Percentiles rank a stretch among this genome's conserved stretches.
Evolutionary conservation across 2,329 filamentous ascomycete species (phyloP).

Genomic region (Talaromyces rugulosus): DNA sequence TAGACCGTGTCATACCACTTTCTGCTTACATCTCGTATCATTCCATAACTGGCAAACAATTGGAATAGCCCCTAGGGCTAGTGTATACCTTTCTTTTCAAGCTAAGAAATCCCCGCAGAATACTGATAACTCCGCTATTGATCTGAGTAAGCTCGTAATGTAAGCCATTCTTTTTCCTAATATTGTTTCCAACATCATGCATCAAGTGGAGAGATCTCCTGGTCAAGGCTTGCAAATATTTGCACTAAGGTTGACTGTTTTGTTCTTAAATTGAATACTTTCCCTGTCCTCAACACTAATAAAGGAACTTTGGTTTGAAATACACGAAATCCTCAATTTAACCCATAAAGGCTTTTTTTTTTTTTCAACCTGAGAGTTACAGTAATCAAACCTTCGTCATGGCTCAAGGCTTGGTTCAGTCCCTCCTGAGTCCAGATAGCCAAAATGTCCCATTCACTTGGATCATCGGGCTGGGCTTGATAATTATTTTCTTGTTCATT

Average conservation of each 20-base stretch:
- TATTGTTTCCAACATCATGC: not conserved
- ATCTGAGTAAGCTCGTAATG: not conserved
- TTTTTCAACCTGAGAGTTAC: not conserved
- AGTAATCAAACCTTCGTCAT: not conserved
- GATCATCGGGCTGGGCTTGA: not conserved
- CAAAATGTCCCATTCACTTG: not conserved
- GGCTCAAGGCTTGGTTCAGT: not conserved
- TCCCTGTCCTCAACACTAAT: not conserved
- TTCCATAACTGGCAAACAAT: not conserved
- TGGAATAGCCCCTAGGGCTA: not conserved
- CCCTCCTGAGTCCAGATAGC: not conserved
- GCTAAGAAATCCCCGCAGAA: not conserved
- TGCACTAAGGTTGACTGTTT: not conserved
- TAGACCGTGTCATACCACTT: not conserved
- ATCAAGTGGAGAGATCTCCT: not conserved
- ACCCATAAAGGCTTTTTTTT: too few species aligned
- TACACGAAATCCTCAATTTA: too few species aligned
- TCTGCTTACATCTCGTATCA: not conserved
- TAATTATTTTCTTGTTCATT: not conserved
- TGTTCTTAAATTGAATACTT: not conserved
- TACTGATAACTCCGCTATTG: not conserved
- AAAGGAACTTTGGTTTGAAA: not conserved
- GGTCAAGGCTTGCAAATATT: not conserved
- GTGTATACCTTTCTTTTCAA: not conserved
- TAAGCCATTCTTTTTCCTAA: not conserved